phyloP scores from a whole-genome alignment of 2,329 filamentous ascomycete genomes.

The Ascochyta clinopodiicola region DNA sequence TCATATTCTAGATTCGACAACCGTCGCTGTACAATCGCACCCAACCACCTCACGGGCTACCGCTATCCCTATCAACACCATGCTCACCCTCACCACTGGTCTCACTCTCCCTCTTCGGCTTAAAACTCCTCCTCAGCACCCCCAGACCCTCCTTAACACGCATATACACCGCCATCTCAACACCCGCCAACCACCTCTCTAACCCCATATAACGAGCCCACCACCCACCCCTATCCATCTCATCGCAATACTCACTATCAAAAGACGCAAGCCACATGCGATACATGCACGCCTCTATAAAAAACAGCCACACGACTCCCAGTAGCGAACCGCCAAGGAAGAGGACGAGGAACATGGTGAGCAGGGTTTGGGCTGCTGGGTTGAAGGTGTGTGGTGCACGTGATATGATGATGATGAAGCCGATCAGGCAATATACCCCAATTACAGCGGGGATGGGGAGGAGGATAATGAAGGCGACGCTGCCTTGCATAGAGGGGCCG shows the following conservation, averaged over 20 bases:
- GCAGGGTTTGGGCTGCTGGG: background rate
- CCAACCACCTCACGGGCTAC: no score
- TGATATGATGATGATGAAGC: constrained; percentile 6
- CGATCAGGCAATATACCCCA: constrained; percentile 1
- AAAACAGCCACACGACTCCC: constrained; percentile 1
- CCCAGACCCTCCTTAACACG: no score
- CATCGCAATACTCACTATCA: constrained; percentile 1
- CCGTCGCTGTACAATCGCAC: no score
- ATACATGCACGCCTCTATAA: constrained; percentile 2
- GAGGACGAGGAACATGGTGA: background rate
- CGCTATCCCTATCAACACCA: no score
- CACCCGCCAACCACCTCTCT: background rate
- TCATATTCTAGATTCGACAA: no score
- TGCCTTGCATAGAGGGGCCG: constrained; percentile 5
- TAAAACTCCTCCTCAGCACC: no score
- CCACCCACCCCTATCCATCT: background rate
- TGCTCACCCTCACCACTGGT: no score
- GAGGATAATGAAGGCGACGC: constrained; percentile 1
- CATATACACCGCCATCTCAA: background rate
- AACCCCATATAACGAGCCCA: constrained; percentile 2
- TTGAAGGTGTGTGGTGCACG: constrained; percentile 1
- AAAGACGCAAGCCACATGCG: constrained; percentile 6
- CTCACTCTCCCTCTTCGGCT: no score
- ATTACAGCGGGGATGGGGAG: background rate
- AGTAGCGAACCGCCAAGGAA: background rate